Base-by-base conservation (phyloP, 345 rosid species). In the Salix exigua region DNA sequence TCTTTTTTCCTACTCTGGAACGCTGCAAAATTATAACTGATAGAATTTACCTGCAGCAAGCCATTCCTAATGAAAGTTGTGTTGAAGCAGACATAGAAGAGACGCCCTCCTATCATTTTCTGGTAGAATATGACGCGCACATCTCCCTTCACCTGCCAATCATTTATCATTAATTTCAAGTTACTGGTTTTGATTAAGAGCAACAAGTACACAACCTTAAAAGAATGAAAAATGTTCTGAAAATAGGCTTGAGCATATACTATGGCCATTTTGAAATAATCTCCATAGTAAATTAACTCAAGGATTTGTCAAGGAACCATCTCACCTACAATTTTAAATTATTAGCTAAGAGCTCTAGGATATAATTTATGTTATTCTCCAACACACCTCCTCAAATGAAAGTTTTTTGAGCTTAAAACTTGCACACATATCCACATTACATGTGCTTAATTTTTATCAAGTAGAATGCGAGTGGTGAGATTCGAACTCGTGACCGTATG, bases 21-120 rank as follows among this genome's bases (percentile, higher is more conserved):
- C 16, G 16, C 16, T 14, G 51, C 51, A 46, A 46, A 14, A 46
- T 46, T 46, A 10, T 40, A 46, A 46, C 18, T 12, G 51, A 46
- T 14, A 46, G 0, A 42, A 46, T 17, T 68, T 86, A 93, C 99
- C 94, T 95, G 97, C 46, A 95, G 84, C 89, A 95, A 75, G 78
- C 99, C 73, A 68, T 87, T 88, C 69, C 84, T 87, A n/a, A 95
- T 89, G 87, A 95, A 95, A 77, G 94, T 86, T 25, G 97, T 91
- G 71, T 93, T 93, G 85, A 95, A 95, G 82, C 99, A 95, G 53
- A 86, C 89, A 38, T 93, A 95, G 81, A 95, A 95, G 50, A 95
- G 89, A 18, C 94, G 94, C n/a, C 90, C 88, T 75, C 97, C 99
- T 3, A 88, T 86, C 96, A 90, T 88, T 75, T 95, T 95, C 78